Percentiles rank a stretch among this genome's conserved stretches.
Evolutionary conservation across 2,329 filamentous ascomycete species (phyloP).

Genomic region (Sphaceloma murrayae): DNA sequence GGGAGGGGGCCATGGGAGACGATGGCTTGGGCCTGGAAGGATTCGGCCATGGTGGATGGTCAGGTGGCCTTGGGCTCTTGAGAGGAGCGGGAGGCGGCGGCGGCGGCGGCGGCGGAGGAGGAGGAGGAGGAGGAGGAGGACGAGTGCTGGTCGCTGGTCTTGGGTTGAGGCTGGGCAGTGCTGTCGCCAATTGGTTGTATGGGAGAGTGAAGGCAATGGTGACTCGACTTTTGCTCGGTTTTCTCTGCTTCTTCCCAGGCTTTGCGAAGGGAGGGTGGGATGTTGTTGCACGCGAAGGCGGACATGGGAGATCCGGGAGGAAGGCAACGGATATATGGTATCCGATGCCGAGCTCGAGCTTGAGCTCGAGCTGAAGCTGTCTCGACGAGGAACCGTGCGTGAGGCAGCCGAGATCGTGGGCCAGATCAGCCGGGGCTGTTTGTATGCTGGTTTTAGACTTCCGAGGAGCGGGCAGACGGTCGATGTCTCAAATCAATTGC

Average conservation of each 20-base stretch:
- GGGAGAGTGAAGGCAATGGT: not conserved
- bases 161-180: not conserved
- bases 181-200: not conserved
- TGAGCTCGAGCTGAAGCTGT: too few relatives aligned
- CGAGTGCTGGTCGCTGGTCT: not conserved
- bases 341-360: not conserved
- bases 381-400: too few relatives aligned
- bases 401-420: too few relatives aligned
- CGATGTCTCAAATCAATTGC: too few relatives aligned
- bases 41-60: constrained; percentile 1
- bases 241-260: constrained; percentile 23
- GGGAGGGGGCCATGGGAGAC: constrained; percentile 31
- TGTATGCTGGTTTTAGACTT: too few relatives aligned
- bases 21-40: constrained; percentile 29
- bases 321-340: not conserved
- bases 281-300: constrained; percentile 23
- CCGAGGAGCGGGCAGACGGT: too few relatives aligned
- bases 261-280: constrained; percentile 22
- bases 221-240: constrained; percentile 17
- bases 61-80: too few relatives aligned
- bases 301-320: constrained; percentile 13
- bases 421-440: too few relatives aligned
- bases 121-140: too few relatives aligned
- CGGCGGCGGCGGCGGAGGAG: too few relatives aligned
- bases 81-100: too few relatives aligned